Base-by-base conservation (phyloP, 768 basidiomycete species). In the Termitomyces sp. region DNA sequence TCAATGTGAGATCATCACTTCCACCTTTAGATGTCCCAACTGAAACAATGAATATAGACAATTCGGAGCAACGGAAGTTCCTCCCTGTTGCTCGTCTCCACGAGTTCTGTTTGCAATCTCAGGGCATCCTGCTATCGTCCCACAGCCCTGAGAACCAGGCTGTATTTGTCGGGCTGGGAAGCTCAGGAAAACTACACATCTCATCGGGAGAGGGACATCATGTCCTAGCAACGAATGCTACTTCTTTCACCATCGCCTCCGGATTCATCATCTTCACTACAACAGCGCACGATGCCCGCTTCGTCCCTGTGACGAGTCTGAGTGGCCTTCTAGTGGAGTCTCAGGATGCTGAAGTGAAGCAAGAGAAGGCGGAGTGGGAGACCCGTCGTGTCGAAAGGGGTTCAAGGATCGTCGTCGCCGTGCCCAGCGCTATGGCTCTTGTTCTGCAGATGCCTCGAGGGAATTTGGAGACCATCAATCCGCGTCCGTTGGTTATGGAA, bases 361-460 rank as follows among this genome's bases (percentile, higher is more conserved):
- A 67, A 1, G 53, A 70, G 25, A 62, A 69, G 25, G 40, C 65
- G 21, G 57, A 71, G 21, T 89, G 86, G 85, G 86, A 90, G 66
- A 82, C 77, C 11, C 81, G 96, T 40, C 82, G 90, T 19, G 82
- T 98, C 1, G 97, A 99, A 71, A 77, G 97, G 31, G 97, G 97
- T 4, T 87, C 92, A 7, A 75, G 88, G 57, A 95, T 98, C 34
- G 94, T 98, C 4, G 85, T 88, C 0, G 90, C 88, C 12, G 87
- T 97, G 0, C 89, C 95, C 0, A 93, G 87, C 57, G 74, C 84
- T 8, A 98, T 95, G 92, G 86, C 82, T 63, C 71, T 99, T 34
- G 90, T 98, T 0, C 74, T 99, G 10, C 97, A 99, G 72, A 98
- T 98, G 96, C 97, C 96, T 0, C 76, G 97, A 62, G 97, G 97